Evolutionary conservation across 192 early-diverging fungal genomes (phyloP), one percentile per base, ranked within the genome.

Genomic region (Coemansia umbellata): DNA sequence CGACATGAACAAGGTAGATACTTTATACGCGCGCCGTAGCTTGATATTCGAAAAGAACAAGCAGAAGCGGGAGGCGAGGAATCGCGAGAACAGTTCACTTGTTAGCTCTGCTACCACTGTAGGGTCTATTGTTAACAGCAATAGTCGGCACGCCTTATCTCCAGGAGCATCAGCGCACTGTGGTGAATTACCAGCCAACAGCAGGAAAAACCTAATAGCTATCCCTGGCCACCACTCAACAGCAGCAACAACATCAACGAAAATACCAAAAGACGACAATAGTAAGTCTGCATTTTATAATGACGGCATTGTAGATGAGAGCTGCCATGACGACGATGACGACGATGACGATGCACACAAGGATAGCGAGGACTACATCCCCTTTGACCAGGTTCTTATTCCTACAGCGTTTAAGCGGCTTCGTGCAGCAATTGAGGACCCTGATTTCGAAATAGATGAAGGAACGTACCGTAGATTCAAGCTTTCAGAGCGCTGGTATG

Each of bases 401-500:
- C 76, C 76, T 11, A 78, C 70, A 3, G 69, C 61, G 8, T 78
- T 73, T 15, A 78, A 78, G 62, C 60, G 66, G 36, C 58, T 78
- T 36, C 67, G 74, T 8, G 19, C 27, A n/a, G 53, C 56, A 6
- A 55, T 69, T 4, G 66, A 76, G 35, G 67, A 69, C 15, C 66
- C 66, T 1, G 1, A 21, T 21, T 69, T 66, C 55, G 74, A 70
- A 37, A 50, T 76, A 13, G 74, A 76, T 41, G 66, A 76, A 5
- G 67, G 70, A 43, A 70, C 74, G 4, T 69, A 76, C 32, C 57
- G 55, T 22, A 44, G 67, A 23, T 76, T 76, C 58, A 69, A 66
- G 51, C 52, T 76, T 13, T 76, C 74, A 1, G 74, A 76, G 53
- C 66, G 67, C 44, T 76, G 74, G 74, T 76, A 69, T 48, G 67